phyloP scores from a whole-genome alignment of 352 stramenopile species.

The Phytophthora pini region DNA sequence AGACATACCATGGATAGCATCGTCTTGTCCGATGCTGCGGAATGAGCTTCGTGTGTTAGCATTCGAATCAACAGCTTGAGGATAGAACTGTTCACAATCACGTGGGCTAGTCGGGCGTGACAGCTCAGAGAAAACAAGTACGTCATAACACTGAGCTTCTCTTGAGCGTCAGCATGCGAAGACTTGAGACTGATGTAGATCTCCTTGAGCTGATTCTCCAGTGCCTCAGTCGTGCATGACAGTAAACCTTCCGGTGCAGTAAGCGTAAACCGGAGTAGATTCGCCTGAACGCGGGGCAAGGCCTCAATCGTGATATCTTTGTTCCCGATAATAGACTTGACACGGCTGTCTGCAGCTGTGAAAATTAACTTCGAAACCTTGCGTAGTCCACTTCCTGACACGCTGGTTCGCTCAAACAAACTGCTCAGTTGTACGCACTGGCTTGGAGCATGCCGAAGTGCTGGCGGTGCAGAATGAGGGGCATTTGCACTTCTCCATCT shows the following conservation, averaged over 20 bases:
- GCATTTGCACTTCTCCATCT: conserved; percentile 23
- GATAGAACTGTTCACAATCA: conserved; percentile 87
- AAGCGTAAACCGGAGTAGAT: conserved; percentile 49
- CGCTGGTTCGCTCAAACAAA: conserved; percentile 43
- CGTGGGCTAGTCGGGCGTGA: conserved; percentile 67
- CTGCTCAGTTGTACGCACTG: conserved; percentile 26
- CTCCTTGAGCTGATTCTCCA: conserved; percentile 79
- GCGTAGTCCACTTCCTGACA: conserved; percentile 39
- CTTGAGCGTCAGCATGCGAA: conserved; percentile 21
- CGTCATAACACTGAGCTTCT: conserved; percentile 59
- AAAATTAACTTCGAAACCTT: conserved; percentile 70
- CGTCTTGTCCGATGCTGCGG: conserved; percentile 11
- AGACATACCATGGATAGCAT: conserved; percentile 57
- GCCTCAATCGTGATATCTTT: conserved; percentile 53
- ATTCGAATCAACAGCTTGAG: conserved; percentile 67
- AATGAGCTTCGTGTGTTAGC: conserved; percentile 39
- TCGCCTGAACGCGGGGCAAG: conserved; percentile 28
- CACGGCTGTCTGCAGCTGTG: conserved; percentile 54
- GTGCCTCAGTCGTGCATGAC: conserved; percentile 45
- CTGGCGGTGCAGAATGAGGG: conserved; percentile 44
- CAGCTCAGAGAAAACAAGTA: conserved; percentile 69
- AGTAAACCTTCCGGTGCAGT: conserved; percentile 52
- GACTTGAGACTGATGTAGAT: conserved; percentile 76
- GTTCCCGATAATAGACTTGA: conserved; percentile 70
- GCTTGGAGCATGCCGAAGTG: conserved; percentile 2